phyloP scores from a whole-genome alignment of 139 green algal genomes.

The Micractinium sp. region DNA sequence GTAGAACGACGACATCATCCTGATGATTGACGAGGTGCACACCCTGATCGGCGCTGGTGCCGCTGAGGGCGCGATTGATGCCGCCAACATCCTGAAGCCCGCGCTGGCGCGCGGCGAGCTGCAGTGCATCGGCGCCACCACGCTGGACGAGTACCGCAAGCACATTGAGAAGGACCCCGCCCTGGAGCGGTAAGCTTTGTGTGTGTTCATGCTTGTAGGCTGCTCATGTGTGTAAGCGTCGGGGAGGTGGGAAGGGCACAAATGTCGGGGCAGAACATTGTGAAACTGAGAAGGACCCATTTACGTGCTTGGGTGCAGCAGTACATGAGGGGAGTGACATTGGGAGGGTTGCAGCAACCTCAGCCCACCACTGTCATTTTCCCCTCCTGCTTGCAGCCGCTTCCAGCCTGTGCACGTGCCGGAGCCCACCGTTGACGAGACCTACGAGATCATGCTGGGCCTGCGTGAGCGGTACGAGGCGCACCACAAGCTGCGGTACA shows the following conservation, averaged over 20 bases:
- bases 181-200: slow-evolving; percentile 80
- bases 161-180: slow-evolving; percentile 99
- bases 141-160: slow-evolving; percentile 99
- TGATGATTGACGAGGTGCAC: slow-evolving; percentile 88
- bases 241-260: no score
- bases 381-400: slow-evolving; percentile 49
- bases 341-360: background rate
- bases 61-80: slow-evolving; percentile 98
- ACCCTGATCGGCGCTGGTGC: slow-evolving; percentile 98
- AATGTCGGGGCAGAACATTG: no score
- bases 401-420: slow-evolving; percentile 92
- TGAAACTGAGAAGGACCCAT: no score
- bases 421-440: slow-evolving; percentile 98
- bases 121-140: slow-evolving; percentile 99
- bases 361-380: background rate
- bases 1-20: slow-evolving; percentile 98
- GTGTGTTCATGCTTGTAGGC: background rate
- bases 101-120: slow-evolving; percentile 98
- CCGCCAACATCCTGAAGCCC: slow-evolving; percentile 99
- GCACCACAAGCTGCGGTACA: slow-evolving; percentile 99
- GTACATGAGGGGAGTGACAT: no score
- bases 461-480: slow-evolving; percentile 95
- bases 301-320: background rate
- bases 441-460: slow-evolving; percentile 93
- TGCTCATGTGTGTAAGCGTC: no score